Evolutionary conservation across 441 rosid species (phyloP).

Genomic region (Metrosideros polymorpha): DNA sequence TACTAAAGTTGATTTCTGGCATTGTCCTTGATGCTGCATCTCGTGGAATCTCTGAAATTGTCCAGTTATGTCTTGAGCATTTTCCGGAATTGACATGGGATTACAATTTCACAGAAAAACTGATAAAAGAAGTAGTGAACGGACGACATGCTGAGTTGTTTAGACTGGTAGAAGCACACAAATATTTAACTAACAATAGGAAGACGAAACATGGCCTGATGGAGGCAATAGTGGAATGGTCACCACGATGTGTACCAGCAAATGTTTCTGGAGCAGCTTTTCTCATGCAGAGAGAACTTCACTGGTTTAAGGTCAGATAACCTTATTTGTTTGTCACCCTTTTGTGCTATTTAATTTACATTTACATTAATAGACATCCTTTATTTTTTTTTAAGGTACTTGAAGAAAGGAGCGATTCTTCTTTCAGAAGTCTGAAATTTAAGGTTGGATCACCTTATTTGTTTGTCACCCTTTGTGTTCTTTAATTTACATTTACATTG

Average conservation of each 20-base stretch:
- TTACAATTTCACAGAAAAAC: background rate
- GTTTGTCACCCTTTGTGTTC: background rate
- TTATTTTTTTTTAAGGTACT: background rate
- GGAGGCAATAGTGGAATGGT: background rate
- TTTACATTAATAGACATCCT: background rate
- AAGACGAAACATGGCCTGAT: background rate
- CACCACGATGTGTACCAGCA: background rate
- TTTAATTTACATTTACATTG: background rate
- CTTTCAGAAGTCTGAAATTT: background rate
- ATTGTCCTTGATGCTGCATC: background rate
- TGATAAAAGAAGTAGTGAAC: background rate
- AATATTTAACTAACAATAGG: no score
- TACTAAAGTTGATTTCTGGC: background rate
- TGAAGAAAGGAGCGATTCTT: background rate
- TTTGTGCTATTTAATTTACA: no score
- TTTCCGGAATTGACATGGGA: background rate
- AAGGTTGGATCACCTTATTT: background rate
- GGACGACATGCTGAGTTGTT: background rate
- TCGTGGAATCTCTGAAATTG: background rate
- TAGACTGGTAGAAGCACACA: background rate
- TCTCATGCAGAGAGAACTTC: no score
- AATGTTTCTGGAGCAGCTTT: background rate
- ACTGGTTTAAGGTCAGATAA: no score
- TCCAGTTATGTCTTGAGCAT: background rate
- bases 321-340: no score